phyloP scores from a whole-genome alignment of 208 protist genomes.

The Sergeia podlipaevii region DNA sequence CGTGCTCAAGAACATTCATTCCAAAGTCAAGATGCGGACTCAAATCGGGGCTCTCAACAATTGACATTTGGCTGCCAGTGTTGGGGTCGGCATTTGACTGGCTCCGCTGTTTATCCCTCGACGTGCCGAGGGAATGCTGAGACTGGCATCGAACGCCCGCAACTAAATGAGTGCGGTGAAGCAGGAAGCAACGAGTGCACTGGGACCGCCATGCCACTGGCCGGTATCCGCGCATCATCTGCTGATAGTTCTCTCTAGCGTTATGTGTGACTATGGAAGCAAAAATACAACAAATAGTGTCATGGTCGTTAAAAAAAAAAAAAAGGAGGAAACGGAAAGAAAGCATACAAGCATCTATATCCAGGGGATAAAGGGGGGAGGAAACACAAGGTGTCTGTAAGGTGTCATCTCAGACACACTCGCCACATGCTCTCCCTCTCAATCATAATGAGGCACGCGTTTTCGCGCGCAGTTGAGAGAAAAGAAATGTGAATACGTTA shows the following conservation, averaged over 20 bases:
- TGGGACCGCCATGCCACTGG: background rate
- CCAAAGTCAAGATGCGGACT: constrained; percentile 75
- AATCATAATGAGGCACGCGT: too few relatives aligned
- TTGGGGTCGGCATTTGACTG: constrained; percentile 70
- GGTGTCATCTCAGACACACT: too few relatives aligned
- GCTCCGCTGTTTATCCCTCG: constrained; percentile 58
- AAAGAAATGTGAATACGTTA: background rate
- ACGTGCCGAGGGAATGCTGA: constrained; percentile 39
- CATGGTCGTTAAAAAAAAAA: background rate
- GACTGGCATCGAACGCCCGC: constrained; percentile 18
- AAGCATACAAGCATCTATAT: too few relatives aligned
- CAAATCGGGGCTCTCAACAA: constrained; percentile 76
- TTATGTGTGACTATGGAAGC: background rate
- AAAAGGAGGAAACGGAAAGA: background rate
- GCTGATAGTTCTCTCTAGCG: too few relatives aligned
- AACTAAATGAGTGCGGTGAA: background rate
- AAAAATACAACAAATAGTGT: background rate
- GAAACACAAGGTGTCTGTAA: too few relatives aligned
- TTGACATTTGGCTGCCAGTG: constrained; percentile 69
- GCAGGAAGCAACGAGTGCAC: constrained; percentile 11
- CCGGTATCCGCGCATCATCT: too few relatives aligned
- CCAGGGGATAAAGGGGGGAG: too few relatives aligned
- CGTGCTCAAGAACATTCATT: constrained; percentile 70
- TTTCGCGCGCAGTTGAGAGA: background rate
- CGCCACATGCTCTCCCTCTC: too few relatives aligned